These are phyloP conservation scores for Babesia caballi DNA, from an alignment of 169 alveolate genomes.

Conservation along the genomic window DNA sequence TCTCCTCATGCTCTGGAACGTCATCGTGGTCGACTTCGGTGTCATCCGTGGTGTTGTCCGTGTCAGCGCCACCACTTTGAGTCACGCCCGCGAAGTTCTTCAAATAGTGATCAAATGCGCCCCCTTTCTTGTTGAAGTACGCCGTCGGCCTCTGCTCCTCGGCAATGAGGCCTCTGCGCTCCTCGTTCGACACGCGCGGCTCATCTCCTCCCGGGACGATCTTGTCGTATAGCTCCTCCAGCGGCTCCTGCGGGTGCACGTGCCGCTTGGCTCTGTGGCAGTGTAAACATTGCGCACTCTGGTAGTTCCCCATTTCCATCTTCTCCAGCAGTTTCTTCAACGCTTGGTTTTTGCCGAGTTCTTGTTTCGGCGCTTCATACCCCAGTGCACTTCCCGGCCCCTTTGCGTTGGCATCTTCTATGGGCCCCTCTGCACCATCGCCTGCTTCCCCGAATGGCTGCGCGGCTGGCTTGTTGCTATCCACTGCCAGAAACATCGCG, in stretches of 20 bases:
- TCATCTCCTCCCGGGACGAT: background rate
- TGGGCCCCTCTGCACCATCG: no score
- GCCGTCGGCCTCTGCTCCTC: conserved; percentile 25
- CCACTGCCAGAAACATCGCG: no score
- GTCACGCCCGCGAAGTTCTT: conserved; percentile 8
- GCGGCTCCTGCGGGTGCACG: background rate
- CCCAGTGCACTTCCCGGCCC: no score
- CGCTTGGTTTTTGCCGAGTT: background rate
- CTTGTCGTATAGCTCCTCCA: background rate
- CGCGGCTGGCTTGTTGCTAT: no score
- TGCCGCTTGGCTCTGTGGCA: background rate
- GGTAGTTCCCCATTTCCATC: conserved; percentile 6
- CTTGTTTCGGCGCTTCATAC: no score
- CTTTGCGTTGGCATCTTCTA: no score
- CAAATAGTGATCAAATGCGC: conserved; percentile 25
- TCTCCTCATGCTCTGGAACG: background rate
- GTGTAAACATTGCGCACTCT: background rate
- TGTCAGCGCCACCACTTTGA: background rate
- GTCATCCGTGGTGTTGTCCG: conserved; percentile 1
- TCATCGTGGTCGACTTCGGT: background rate
- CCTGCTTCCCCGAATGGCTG: no score
- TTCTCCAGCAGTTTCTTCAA: background rate
- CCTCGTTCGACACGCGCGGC: background rate
- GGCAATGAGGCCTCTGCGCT: background rate
- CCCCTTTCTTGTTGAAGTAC: conserved; percentile 18